phyloP scores from a whole-genome alignment of 345 rosid species.

The Lumnitzera littorea region DNA sequence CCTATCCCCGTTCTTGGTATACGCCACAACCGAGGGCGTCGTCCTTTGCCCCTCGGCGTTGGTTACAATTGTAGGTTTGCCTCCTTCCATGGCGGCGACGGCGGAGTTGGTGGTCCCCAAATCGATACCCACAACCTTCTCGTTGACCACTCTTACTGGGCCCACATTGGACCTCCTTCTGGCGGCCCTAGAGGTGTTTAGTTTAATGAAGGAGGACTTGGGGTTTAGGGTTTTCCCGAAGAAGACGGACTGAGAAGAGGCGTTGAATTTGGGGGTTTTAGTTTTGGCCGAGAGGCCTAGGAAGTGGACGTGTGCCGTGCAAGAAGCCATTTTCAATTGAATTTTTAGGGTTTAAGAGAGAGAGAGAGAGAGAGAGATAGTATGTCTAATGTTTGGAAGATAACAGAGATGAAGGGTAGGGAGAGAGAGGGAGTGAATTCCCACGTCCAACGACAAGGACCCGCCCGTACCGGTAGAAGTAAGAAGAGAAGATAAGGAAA shows the following conservation, averaged over 20 bases:
- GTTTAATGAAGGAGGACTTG: slow-evolving; percentile 37
- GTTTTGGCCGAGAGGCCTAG: slow-evolving; percentile 27
- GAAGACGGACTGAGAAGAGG: slow-evolving; percentile 33
- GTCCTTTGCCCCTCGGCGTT: slow-evolving; percentile 98
- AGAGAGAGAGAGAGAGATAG: not conserved
- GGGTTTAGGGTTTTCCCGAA: slow-evolving; percentile 41
- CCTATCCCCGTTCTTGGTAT: slow-evolving; percentile 79
- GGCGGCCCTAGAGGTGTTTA: slow-evolving; percentile 10
- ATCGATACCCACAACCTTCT: slow-evolving; percentile 95
- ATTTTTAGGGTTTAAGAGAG: too few species aligned
- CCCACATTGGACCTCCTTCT: slow-evolving; percentile 39
- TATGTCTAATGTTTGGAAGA: not conserved
- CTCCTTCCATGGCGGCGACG: slow-evolving; percentile 99
- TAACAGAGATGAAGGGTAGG: not conserved
- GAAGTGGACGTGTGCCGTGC: slow-evolving; percentile 68
- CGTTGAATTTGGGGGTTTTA: slow-evolving; percentile 8
- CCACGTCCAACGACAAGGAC: not conserved
- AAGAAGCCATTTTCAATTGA: slow-evolving; percentile 53
- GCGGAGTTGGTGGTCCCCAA: slow-evolving; percentile 96
- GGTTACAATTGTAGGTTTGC: slow-evolving; percentile 92
- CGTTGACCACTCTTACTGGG: slow-evolving; percentile 61
- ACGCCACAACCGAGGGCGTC: slow-evolving; percentile 95
- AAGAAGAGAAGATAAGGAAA: slow-evolving; percentile 1
- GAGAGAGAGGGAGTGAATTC: not conserved
- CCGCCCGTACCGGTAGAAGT: not conserved